Percentiles rank a stretch among this genome's conserved stretches.
phyloP scores from a whole-genome alignment of 352 stramenopile genomes.

The Peronospora farinosa region DNA sequence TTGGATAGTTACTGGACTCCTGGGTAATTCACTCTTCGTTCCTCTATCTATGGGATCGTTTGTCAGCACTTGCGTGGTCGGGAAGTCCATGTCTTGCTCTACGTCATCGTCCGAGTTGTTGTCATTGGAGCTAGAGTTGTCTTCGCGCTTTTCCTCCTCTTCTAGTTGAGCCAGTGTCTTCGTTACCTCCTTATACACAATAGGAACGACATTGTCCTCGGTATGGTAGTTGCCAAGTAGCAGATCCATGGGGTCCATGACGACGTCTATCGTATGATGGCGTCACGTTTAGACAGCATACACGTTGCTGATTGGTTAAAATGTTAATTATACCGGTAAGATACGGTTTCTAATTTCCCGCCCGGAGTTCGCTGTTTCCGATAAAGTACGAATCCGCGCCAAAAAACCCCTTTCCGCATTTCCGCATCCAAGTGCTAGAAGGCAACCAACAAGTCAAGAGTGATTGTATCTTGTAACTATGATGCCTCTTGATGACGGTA shows the following conservation, averaged over 20 bases:
- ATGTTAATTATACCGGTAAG: background rate
- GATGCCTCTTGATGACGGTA: background rate
- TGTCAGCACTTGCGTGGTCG: slow-evolving; percentile 36
- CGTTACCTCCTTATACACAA: background rate
- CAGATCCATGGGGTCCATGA: slow-evolving; percentile 24
- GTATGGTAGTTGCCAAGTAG: slow-evolving; percentile 8
- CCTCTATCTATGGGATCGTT: slow-evolving; percentile 17
- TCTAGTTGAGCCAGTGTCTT: background rate
- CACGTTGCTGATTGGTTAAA: background rate
- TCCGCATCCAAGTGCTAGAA: slow-evolving; percentile 14
- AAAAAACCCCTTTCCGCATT: slow-evolving; percentile 5
- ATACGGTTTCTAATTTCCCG: background rate
- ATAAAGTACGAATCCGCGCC: slow-evolving; percentile 20
- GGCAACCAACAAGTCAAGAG: background rate
- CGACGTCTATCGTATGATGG: background rate
- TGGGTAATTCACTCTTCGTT: slow-evolving; percentile 4
- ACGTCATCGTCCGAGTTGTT: slow-evolving; percentile 17
- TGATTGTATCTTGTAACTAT: slow-evolving; percentile 5
- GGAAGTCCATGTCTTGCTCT: slow-evolving; percentile 32
- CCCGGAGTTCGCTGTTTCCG: background rate
- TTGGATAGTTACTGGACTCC: slow-evolving; percentile 2
- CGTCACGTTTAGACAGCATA: background rate
- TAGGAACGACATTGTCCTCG: background rate
- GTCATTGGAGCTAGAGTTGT: slow-evolving; percentile 14
- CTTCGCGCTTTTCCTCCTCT: slow-evolving; percentile 23